Evolutionary conservation across 768 basidiomycete genomes (phyloP).

Genomic region (Suillus decipiens): DNA sequence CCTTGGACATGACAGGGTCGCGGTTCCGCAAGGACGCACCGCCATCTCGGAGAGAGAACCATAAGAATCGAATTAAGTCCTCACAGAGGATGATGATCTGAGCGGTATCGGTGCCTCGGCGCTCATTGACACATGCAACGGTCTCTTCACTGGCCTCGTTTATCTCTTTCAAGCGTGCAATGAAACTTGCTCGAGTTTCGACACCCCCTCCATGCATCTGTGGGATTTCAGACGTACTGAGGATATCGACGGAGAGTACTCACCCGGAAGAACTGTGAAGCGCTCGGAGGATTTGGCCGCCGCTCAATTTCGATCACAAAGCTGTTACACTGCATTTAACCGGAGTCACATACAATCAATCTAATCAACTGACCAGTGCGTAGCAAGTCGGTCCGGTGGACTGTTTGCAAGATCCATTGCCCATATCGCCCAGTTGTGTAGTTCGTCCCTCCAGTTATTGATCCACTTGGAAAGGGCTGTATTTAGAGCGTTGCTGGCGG

Average conservation of each 20-base stretch:
- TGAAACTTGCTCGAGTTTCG: conserved; percentile 22
- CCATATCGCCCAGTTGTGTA: conserved; percentile 21
- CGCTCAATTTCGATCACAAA: conserved; percentile 25
- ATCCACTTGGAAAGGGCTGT: conserved; percentile 28
- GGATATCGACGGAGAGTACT: background rate
- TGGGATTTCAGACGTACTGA: conserved; percentile 1
- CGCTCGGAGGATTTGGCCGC: conserved; percentile 19
- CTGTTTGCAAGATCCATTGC: conserved; percentile 31
- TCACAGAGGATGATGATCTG: conserved; percentile 29
- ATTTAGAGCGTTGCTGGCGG: conserved; percentile 20
- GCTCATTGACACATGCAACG: conserved; percentile 21
- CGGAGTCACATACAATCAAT: background rate
- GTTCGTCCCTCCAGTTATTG: conserved; percentile 23
- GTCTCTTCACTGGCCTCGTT: conserved; percentile 21
- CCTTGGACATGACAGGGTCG: conserved; percentile 20
- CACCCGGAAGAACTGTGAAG: conserved; percentile 25
- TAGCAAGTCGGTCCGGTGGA: conserved; percentile 27
- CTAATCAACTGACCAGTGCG: conserved; percentile 20
- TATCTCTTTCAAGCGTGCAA: conserved; percentile 17
- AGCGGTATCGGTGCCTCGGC: conserved; percentile 26
- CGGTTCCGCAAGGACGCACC: conserved; percentile 22
- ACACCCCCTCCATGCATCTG: conserved; percentile 29
- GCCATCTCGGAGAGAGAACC: conserved; percentile 33
- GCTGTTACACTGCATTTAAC: conserved; percentile 13
- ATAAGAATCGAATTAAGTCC: conserved; percentile 26